These are phyloP conservation scores for Cystobasidiaceae sp. DNA, from an alignment of 1,284 basidiomycete genomes.

Conservation along the genomic window DNA sequence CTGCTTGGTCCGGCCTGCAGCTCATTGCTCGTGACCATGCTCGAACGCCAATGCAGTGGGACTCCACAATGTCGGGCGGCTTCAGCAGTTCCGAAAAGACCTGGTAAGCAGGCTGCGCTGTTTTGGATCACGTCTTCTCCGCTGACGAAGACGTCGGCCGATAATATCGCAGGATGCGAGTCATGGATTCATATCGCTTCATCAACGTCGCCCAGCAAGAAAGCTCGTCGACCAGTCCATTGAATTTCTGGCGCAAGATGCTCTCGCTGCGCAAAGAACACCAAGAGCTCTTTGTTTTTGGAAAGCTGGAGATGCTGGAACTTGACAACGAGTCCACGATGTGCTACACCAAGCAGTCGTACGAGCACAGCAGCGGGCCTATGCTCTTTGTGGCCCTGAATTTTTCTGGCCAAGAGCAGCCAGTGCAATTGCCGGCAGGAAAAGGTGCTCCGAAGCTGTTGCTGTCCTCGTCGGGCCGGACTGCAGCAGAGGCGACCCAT, in stretches of 20 bases:
- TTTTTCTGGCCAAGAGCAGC: not conserved
- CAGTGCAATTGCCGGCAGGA: too few relatives aligned
- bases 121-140: not conserved
- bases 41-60: conserved; percentile 71
- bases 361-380: not conserved
- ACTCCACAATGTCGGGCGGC: conserved; percentile 55
- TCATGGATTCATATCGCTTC: conserved; percentile 60
- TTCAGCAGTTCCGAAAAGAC: conserved; percentile 54
- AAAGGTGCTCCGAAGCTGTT: too few relatives aligned
- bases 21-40: conserved; percentile 65
- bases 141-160: too few relatives aligned
- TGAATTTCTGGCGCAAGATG: conserved; percentile 6
- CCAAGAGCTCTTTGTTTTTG: not conserved
- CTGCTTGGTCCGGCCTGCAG: conserved; percentile 56
- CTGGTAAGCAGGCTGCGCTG: not conserved
- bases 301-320: not conserved
- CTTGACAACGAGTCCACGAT: not conserved
- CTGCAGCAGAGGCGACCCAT: too few relatives aligned
- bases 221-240: conserved; percentile 45
- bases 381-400: conserved; percentile 1
- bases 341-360: not conserved
- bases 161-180: conserved; percentile 67
- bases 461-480: too few relatives aligned
- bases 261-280: not conserved
- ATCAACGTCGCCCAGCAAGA: conserved; percentile 61